Base-by-base conservation (phyloP, 2,329 filamentous ascomycete species). In the Sclerotinia nivalis region DNA sequence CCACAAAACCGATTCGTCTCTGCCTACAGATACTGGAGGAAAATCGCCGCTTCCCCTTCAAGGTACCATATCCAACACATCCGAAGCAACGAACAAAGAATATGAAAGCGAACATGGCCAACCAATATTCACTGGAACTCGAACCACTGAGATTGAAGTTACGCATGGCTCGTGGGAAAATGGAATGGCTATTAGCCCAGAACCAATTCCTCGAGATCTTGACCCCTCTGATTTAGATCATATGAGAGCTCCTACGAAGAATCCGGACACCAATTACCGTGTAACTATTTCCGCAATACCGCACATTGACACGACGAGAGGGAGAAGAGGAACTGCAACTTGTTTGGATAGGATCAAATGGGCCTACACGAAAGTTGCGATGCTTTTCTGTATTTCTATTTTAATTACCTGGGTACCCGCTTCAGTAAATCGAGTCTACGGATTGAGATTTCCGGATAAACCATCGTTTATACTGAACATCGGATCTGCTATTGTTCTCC, bases 351-450 rank as follows among this genome's bases (percentile, higher is more conserved):
- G 85, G 59, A 88, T 89, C 5, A 87, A 88, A 1, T 90, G 87
- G 87, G 85, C 86, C 1, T 92, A 92, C 77, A 87, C 89, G 65
- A 90, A 90, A 75, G 89, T 88, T 66, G 86, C 90, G 0, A 82
- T 92, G 55, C 83, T 92, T 5, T 92, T 92, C 82, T 91, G 91
- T 78, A 84, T 88, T 0, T 89, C 89, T 0, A 84, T 92, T 54
- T 82, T 91, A 49, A 85, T 92, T 45, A 91, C 90, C 2, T 92
- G 90, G 90, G 87, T 94, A 67, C 93, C 87, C 1, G 92, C 91
- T 2, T 91, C 88, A 45, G 84, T 90, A 68, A 96, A 96, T 78
- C 85, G 93, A 20, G 86, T 94, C 5, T 93, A 91, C 79, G 87
- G 87, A 3, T 82, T 93, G 18, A 82, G 88, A 12, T 83, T 89